phyloP scores from a whole-genome alignment of 371 early-diverging fungal genomes.

The Rhizopus stolonifer region DNA sequence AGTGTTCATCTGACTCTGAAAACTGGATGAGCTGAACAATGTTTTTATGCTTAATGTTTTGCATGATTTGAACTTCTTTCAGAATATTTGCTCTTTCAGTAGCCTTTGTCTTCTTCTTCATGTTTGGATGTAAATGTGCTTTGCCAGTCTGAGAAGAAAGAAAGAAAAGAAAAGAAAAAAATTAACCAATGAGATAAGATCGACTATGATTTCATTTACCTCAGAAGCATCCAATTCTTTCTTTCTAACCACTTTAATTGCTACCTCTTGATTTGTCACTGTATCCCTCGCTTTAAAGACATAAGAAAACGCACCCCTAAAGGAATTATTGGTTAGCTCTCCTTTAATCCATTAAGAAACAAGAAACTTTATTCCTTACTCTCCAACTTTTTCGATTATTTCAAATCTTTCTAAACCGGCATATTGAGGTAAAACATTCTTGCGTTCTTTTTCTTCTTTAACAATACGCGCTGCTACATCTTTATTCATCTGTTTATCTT shows the following conservation, averaged over 20 bases:
- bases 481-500: constrained; percentile 23
- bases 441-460: constrained; percentile 25
- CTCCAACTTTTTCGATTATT: constrained; percentile 65
- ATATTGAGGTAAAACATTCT: constrained; percentile 29
- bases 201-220: constrained; percentile 37
- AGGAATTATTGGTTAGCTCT: background rate
- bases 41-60: constrained; percentile 75
- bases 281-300: constrained; percentile 70
- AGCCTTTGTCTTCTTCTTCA: constrained; percentile 43
- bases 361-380: constrained; percentile 48
- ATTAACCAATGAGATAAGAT: too few relatives aligned
- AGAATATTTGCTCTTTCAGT: constrained; percentile 69
- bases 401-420: constrained; percentile 62
- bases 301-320: constrained; percentile 78
- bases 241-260: constrained; percentile 80
- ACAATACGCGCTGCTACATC: constrained; percentile 23
- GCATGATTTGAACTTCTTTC: constrained; percentile 89
- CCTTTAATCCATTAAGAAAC: too few relatives aligned
- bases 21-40: constrained; percentile 76
- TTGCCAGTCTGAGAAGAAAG: constrained; percentile 16
- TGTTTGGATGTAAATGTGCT: constrained; percentile 40
- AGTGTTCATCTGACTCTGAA: constrained; percentile 62
- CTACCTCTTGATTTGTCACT: constrained; percentile 63
- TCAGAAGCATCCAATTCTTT: constrained; percentile 55
- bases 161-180: too few relatives aligned